Base-by-base conservation (phyloP, 345 rosid species). In the Brassica incana region DNA sequence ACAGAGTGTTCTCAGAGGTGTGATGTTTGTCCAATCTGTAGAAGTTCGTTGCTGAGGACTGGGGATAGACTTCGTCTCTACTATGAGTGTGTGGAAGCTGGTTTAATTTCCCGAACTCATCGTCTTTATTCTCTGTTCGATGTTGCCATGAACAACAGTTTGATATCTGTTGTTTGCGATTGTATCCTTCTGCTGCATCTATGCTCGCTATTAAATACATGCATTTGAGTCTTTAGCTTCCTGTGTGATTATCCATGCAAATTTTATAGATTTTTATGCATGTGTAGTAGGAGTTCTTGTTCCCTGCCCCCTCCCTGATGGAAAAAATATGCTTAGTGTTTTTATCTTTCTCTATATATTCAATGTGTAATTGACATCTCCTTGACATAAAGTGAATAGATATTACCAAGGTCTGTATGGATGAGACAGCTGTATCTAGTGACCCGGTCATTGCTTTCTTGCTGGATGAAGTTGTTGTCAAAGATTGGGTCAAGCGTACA, bases 401-500 rank as follows among this genome's bases (percentile, higher is more conserved):
- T 88, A 87, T 96, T 62, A 90, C 92, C 62, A 92, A 93, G 83
- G 93, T 93, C 61, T 93, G 98, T 80, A 92, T 96, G 98, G 98
- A 96, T 76, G 99, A 96, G 88, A 85, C 86, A 85, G 98, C 99
- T 35, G 97, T 96, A 71, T 96, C 99, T 65, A 96, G 97, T 69
- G 97, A 96, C 84, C 97, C 97, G 45, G 90, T 90, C 78, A 82
- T 88, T 80, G 92, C 99, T 35, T 92, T 90, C 95, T 87, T 93
- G 97, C 82, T 96, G 87, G 99, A 96, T 88, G 99, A 96, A 88
- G 98, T 90, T 78, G 98, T 92, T 72, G 89, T 96, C 78, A 96
- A 96, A 89, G 97, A 92, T 79, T 96, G 98, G 99, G 94, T 95
- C 87, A 93, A 90, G 87, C 85, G 86, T 75, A 87, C 90, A 32